Base-by-base conservation (phyloP, 495 filamentous ascomycete genomes). In the Penicillium argentinense region DNA sequence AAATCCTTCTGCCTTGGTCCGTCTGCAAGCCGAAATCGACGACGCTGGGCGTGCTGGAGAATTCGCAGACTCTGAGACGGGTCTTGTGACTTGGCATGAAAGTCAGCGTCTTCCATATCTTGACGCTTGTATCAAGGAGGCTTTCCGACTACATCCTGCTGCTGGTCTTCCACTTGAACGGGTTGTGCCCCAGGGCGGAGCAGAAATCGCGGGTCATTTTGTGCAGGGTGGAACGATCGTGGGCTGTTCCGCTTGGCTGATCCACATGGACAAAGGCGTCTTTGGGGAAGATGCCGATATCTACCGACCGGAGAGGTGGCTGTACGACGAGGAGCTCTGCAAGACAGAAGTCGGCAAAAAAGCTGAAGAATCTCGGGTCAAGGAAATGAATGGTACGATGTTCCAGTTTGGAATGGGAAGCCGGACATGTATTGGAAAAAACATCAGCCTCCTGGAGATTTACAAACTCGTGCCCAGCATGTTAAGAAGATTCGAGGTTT, bases 391-490 rank as follows among this genome's bases (percentile, higher is more conserved):
- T 28, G 48, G 48, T 1, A 51, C 48, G 2, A 51, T 51, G 48
- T 51, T 51, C 48, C 48, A 51, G 24, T 88, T 86, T 69, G 85
- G 85, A 1, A 78, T 75, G 2, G 86, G 86, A 1, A 67, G 68
- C 3, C 60, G 85, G 36, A 79, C 78, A 0, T 89, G 86, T 56
- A 80, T 86, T 25, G 86, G 85, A 2, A 79, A 79, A 78, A 89
- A 91, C 52, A 88, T 91, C 43, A 80, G 77, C 37, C 56, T 88
- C 58, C 45, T 91, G 60, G 88, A 92, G 74, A 84, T 90, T 23
- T 87, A 88, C 48, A 92, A 92, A 71, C 59, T 91, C 45, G 79
- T 90, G 19, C 87, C 87, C 82, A 74, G 39, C 72, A 89, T 52
- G 57, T 89, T 49, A 63, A 79, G 57, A 69, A 74, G 45, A 29